Evolutionary conservation across 768 basidiomycete genomes (phyloP).

Genomic region (Leccinellum albellum): DNA sequence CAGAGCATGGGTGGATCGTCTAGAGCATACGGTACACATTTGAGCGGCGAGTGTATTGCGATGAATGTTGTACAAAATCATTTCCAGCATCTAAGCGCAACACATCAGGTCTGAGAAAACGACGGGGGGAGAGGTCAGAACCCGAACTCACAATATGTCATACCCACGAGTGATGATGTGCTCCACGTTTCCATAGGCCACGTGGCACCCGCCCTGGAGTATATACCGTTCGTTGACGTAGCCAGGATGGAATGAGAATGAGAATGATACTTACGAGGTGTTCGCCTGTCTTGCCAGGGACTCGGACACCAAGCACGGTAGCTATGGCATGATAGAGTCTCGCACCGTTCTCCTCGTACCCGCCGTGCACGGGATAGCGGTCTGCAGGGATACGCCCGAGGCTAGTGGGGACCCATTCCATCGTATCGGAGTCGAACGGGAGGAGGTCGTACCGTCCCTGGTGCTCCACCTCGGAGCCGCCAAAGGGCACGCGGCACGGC

Average conservation of each 20-base stretch:
- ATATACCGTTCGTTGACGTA: neutral
- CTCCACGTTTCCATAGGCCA: slow-evolving; percentile 39
- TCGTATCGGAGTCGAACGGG: slow-evolving; percentile 59
- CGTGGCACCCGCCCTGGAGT: slow-evolving; percentile 39
- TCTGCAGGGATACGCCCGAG: slow-evolving; percentile 58
- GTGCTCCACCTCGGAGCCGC: slow-evolving; percentile 57
- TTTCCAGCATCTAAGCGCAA: slow-evolving; percentile 37
- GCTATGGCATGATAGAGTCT: slow-evolving; percentile 69
- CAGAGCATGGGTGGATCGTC: neutral
- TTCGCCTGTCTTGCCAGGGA: slow-evolving; percentile 73
- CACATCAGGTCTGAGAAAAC: neutral
- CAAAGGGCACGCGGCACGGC: slow-evolving; percentile 57
- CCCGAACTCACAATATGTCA: slow-evolving; percentile 39
- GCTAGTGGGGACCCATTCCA: slow-evolving; percentile 71
- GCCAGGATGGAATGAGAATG: neutral
- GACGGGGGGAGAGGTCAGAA: neutral
- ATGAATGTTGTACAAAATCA: neutral
- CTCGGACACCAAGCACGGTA: slow-evolving; percentile 43
- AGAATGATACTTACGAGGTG: slow-evolving; percentile 51
- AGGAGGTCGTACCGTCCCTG: slow-evolving; percentile 70
- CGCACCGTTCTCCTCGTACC: slow-evolving; percentile 65
- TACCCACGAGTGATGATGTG: slow-evolving; percentile 38
- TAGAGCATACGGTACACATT: neutral
- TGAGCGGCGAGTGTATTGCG: neutral
- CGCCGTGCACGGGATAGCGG: slow-evolving; percentile 63